Evolutionary conservation across 257 asterid genomes (phyloP).

Genomic region (Jasminum sambac): DNA sequence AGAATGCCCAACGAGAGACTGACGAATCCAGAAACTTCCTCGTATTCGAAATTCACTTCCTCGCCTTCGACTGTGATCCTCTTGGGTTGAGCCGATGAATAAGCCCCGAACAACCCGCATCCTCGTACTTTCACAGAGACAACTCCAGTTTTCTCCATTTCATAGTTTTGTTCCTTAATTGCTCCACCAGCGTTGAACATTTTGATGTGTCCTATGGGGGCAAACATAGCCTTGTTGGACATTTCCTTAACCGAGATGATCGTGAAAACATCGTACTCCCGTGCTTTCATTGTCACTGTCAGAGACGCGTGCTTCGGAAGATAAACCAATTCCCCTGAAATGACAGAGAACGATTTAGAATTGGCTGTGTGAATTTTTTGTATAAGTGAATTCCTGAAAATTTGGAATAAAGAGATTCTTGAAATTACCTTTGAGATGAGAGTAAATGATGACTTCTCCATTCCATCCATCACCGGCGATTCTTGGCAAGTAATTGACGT

Average conservation of each 20-base stretch:
- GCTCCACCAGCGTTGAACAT: conserved; percentile 98
- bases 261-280: conserved; percentile 75
- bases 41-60: conserved; percentile 56
- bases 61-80: conserved; percentile 45
- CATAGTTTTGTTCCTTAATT: conserved; percentile 50
- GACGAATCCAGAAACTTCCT: conserved; percentile 59
- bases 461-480: conserved; percentile 60
- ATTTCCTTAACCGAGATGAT: conserved; percentile 56
- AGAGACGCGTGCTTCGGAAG: conserved; percentile 59
- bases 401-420: too few species aligned
- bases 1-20: conserved; percentile 41
- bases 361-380: too few species aligned
- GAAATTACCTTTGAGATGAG: conserved; percentile 61
- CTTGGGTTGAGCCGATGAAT: conserved; percentile 61
- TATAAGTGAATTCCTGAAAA: too few species aligned
- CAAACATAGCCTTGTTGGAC: conserved; percentile 48
- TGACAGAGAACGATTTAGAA: background rate
- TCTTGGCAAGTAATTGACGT: conserved; percentile 71
- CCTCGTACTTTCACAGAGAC: conserved; percentile 58
- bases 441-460: conserved; percentile 60
- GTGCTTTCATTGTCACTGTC: conserved; percentile 61
- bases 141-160: conserved; percentile 36
- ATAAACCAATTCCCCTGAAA: conserved; percentile 67
- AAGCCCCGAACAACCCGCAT: conserved; percentile 72
- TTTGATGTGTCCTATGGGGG: conserved; percentile 67